A percentile compares a stretch with the other conserved stretches of the same genome.
Conservation (phyloP, 1,139 yeast species). For the Geotrichum reessii region DNA sequence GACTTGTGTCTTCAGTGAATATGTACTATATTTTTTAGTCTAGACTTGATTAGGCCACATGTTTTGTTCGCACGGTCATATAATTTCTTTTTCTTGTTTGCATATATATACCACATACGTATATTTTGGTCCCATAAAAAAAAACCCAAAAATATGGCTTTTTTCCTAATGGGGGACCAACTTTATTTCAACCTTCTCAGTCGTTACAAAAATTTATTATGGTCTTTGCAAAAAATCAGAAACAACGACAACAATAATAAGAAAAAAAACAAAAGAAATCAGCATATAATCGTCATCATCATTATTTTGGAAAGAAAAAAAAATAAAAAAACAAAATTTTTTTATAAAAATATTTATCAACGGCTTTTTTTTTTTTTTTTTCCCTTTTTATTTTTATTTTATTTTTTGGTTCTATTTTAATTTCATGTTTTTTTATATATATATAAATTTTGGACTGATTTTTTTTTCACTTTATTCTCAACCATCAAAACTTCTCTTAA, state of each 20-base stretch:
- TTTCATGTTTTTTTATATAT: slow-evolving; percentile 23
- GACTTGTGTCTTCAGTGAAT: too few species aligned
- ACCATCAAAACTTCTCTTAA: slow-evolving; percentile 30
- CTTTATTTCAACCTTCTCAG: background rate
- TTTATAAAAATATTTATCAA: slow-evolving; percentile 12
- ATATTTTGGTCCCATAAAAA: background rate
- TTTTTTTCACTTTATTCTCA: slow-evolving; percentile 33
- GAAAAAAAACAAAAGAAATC: background rate
- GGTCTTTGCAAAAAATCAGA: background rate
- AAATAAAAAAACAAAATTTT: slow-evolving; percentile 32
- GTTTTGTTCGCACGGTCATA: background rate
- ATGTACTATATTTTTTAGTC: too few species aligned
- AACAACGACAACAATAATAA: background rate
- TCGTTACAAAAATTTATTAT: background rate
- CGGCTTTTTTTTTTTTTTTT: slow-evolving; percentile 38
- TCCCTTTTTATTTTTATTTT: slow-evolving; percentile 20
- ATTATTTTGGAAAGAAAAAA: slow-evolving; percentile 82
- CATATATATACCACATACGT: too few species aligned
- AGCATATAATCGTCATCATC: slow-evolving; percentile 46
- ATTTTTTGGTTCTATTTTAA: slow-evolving; percentile 22
- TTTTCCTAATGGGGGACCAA: background rate
- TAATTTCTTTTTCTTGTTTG: background rate
- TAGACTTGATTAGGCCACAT: background rate
- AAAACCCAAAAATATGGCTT: background rate
- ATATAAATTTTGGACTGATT: slow-evolving; percentile 27